A percentile compares a stretch with the other conserved stretches of the same genome.
Evolutionary conservation across 2,329 filamentous ascomycete genomes (phyloP).

Genomic region (Epichloe scottii): DNA sequence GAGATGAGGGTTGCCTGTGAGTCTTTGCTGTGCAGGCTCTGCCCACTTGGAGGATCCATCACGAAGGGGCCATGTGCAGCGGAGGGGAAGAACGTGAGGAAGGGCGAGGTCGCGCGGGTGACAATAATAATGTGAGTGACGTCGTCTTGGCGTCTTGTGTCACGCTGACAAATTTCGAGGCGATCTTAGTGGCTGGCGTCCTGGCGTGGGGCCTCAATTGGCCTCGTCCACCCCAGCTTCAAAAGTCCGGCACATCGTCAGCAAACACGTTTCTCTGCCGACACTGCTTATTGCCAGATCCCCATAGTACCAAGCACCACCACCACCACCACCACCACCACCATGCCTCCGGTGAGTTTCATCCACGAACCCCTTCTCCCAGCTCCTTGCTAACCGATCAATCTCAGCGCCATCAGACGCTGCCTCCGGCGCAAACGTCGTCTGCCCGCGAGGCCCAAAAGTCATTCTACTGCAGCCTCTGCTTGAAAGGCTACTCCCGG

Average conservation of each 20-base stretch:
- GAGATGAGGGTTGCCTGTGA: conserved; percentile 47
- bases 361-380: neutral
- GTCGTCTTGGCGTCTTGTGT: neutral
- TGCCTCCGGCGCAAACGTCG: conserved; percentile 44
- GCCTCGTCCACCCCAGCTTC: too few species aligned
- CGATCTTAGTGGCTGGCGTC: neutral
- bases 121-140: neutral
- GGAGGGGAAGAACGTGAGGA: neutral
- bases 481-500: conserved; percentile 85
- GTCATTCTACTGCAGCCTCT: conserved; percentile 76
- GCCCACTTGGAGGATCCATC: conserved; percentile 9
- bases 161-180: neutral
- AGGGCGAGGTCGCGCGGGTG: neutral
- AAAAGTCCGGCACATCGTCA: too few species aligned
- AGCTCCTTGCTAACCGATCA: too few species aligned
- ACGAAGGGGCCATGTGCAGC: neutral
- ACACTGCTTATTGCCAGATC: too few species aligned
- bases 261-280: too few species aligned
- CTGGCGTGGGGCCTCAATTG: neutral
- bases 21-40: conserved; percentile 19
- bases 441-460: conserved; percentile 64
- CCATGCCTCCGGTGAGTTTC: conserved; percentile 42
- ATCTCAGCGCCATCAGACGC: conserved; percentile 40
- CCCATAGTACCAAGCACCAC: neutral
- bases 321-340: conserved; percentile 8